phyloP scores from a whole-genome alignment of 345 rosid genomes.

The Moricandia arvensis region DNA sequence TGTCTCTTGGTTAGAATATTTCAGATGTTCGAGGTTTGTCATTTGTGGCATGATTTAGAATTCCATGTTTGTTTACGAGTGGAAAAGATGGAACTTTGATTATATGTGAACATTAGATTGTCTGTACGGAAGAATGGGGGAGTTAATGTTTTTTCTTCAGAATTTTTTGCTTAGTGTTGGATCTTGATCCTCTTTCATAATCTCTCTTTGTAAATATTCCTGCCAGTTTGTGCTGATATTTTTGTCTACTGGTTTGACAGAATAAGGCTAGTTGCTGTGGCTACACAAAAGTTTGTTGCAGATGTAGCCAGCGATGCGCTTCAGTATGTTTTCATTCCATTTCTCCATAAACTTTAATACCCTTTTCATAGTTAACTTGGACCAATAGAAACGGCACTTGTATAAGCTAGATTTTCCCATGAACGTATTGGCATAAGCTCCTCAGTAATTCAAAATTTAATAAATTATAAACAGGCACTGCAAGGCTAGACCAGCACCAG shows the following conservation, averaged over 20 bases:
- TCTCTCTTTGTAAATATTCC: too few relatives aligned
- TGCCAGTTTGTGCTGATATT: too few relatives aligned
- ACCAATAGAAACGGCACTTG: neutral
- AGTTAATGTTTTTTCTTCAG: neutral
- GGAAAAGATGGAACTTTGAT: neutral
- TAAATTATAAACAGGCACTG: constrained; percentile 59
- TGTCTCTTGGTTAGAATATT: neutral
- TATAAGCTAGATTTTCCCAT: neutral
- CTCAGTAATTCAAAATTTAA: neutral
- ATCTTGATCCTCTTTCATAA: neutral
- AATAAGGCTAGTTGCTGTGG: constrained; percentile 88
- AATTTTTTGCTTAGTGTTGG: neutral
- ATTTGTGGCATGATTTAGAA: neutral
- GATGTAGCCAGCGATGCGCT: constrained; percentile 94
- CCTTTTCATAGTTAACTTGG: neutral
- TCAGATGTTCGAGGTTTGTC: constrained; percentile 3
- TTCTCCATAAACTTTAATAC: neutral
- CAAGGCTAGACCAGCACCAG: constrained; percentile 83
- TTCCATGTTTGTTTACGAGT: neutral
- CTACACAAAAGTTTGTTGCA: constrained; percentile 91
- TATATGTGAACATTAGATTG: neutral
- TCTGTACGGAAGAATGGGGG: neutral
- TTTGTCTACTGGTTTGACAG: constrained; percentile 44
- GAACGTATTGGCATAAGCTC: neutral
- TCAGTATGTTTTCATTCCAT: constrained; percentile 48